A percentile compares a stretch with the other conserved stretches of the same genome.
Evolutionary conservation across 73 alveolate species (phyloP).

Genomic region (Halteria grandinella): DNA sequence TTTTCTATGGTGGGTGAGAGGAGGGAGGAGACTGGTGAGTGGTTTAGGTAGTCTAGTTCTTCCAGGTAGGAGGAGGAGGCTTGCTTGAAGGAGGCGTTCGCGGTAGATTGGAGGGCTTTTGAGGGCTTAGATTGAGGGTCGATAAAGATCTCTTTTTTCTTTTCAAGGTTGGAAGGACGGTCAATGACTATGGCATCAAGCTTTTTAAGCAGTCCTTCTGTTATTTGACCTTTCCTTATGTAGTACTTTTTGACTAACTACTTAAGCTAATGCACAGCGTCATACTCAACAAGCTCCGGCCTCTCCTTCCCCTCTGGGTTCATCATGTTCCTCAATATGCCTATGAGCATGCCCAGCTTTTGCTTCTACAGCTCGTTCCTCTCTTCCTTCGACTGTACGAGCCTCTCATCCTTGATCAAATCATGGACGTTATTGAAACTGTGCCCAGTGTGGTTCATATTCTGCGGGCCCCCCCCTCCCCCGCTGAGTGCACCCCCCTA

Average conservation of each 20-base stretch:
- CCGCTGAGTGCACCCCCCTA: background rate
- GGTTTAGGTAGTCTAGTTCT: no score
- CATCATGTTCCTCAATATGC: conserved; percentile 18
- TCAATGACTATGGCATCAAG: conserved; percentile 6
- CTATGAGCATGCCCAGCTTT: background rate
- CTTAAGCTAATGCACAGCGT: conserved; percentile 15
- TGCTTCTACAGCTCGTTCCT: background rate
- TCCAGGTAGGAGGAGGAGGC: no score
- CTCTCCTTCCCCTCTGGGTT: conserved; percentile 3
- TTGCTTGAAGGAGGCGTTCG: no score
- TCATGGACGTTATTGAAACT: no score
- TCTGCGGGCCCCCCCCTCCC: background rate
- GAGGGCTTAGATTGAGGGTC: no score
- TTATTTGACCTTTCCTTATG: conserved; percentile 1
- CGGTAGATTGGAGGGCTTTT: no score
- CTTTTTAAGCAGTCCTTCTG: background rate
- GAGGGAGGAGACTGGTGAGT: background rate
- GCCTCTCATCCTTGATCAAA: background rate
- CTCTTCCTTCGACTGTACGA: conserved; percentile 10
- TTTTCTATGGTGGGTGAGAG: background rate
- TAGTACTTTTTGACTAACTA: conserved; percentile 15
- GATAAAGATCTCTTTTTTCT: background rate
- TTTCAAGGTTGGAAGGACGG: background rate
- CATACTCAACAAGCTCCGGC: conserved; percentile 14
- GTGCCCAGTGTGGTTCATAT: background rate